phyloP scores from a whole-genome alignment of 1,139 yeast species.

The Candida neerlandica region DNA sequence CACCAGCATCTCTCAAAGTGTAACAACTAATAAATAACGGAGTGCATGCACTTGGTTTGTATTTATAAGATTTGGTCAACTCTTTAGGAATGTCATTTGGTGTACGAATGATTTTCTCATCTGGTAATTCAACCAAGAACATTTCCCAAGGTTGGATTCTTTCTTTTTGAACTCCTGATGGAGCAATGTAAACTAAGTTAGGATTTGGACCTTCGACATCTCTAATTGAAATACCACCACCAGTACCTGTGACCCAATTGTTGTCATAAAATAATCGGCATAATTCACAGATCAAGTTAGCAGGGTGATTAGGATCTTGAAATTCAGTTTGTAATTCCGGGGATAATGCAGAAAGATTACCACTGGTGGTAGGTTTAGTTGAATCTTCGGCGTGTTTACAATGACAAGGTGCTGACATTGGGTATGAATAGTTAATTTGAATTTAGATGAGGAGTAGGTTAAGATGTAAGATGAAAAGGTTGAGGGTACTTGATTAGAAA shows the following conservation, averaged over 20 bases:
- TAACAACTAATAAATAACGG: conserved; percentile 84
- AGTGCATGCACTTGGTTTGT: conserved; percentile 91
- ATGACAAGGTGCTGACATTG: conserved; percentile 23
- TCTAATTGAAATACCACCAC: conserved; percentile 89
- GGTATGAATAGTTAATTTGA: neutral
- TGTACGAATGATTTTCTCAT: conserved; percentile 56
- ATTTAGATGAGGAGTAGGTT: neutral
- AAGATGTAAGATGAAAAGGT: neutral
- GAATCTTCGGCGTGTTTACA: conserved; percentile 15
- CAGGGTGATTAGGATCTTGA: conserved; percentile 71
- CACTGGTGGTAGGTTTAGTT: neutral
- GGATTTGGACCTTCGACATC: conserved; percentile 49
- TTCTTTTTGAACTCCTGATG: conserved; percentile 95
- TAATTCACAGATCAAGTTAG: conserved; percentile 79
- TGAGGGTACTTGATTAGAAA: no score
- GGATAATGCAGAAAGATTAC: conserved; percentile 6
- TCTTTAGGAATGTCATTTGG: conserved; percentile 54
- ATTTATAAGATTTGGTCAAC: conserved; percentile 45
- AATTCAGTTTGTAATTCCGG: conserved; percentile 19
- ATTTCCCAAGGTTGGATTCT: conserved; percentile 79
- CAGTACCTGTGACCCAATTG: conserved; percentile 96
- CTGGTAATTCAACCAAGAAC: conserved; percentile 68
- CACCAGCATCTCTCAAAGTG: conserved; percentile 75
- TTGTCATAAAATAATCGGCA: conserved; percentile 76
- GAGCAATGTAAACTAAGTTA: conserved; percentile 73